Percentiles rank a stretch among this genome's conserved stretches.
Evolutionary conservation across 2,329 filamentous ascomycete species (phyloP).

Genomic region (Trichoderma sp.): DNA sequence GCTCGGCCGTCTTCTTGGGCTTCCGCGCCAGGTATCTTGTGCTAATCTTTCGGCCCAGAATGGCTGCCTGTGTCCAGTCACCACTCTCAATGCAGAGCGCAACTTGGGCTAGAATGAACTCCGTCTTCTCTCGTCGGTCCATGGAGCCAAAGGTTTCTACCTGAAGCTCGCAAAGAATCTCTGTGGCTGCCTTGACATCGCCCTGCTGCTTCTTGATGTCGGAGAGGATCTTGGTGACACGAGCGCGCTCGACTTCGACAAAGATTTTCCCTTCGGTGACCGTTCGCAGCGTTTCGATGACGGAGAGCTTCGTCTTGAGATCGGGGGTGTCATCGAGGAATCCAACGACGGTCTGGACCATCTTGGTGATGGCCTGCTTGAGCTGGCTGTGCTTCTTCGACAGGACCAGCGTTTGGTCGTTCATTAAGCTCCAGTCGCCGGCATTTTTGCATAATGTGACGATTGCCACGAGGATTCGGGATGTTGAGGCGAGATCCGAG

Average conservation of each 20-base stretch:
- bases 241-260: slow-evolving; percentile 95
- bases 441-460: slow-evolving; percentile 92
- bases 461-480: slow-evolving; percentile 79
- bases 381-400: slow-evolving; percentile 99
- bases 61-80: slow-evolving; percentile 94
- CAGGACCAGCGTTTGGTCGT: slow-evolving; percentile 90
- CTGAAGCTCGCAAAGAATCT: slow-evolving; percentile 94
- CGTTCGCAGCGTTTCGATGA: slow-evolving; percentile 92
- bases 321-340: slow-evolving; percentile 86
- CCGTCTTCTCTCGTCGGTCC: slow-evolving; percentile 95
- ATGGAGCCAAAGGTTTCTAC: slow-evolving; percentile 99
- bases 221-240: slow-evolving; percentile 90
- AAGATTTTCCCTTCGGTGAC: slow-evolving; percentile 99
- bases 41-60: slow-evolving; percentile 95
- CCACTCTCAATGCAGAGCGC: slow-evolving; percentile 89
- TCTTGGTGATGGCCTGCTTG: slow-evolving; percentile 97
- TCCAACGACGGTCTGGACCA: slow-evolving; percentile 94
- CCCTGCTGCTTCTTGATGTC: slow-evolving; percentile 97
- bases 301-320: slow-evolving; percentile 81
- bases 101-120: slow-evolving; percentile 96
- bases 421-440: slow-evolving; percentile 89
- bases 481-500: slow-evolving; percentile 93
- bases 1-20: slow-evolving; percentile 83
- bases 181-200: slow-evolving; percentile 82
- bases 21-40: slow-evolving; percentile 87